These are phyloP conservation scores for Azolla pinnata DNA, from an alignment of 75 land plant genomes.

Conservation along the genomic window DNA sequence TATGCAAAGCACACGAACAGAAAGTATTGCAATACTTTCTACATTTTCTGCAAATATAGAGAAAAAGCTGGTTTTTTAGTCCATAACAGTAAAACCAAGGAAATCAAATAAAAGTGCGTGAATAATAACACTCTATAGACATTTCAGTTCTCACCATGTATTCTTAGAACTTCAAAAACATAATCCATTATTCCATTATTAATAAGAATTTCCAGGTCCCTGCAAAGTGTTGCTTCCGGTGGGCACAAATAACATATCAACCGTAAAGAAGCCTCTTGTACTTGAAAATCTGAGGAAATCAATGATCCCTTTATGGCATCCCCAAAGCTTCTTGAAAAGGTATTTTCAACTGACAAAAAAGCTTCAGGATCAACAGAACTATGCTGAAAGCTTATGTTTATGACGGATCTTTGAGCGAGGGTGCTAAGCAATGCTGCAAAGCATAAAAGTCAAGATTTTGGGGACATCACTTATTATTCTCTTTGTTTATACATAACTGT, in stretches of 20 bases:
- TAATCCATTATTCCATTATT: conserved; percentile 77
- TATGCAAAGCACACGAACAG: conserved; percentile 47
- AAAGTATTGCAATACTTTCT: conserved; percentile 35
- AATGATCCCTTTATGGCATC: conserved; percentile 88
- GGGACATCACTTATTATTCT: background rate
- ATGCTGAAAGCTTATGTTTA: conserved; percentile 27
- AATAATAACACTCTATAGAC: background rate
- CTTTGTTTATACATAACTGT: background rate
- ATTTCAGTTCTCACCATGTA: conserved; percentile 48
- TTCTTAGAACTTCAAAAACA: conserved; percentile 68
- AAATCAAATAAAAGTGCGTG: background rate
- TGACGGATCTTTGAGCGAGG: conserved; percentile 42
- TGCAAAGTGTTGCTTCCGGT: conserved; percentile 19
- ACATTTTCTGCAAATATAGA: conserved; percentile 37
- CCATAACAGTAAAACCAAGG: no score
- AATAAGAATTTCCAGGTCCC: conserved; percentile 40
- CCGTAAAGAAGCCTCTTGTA: conserved; percentile 55
- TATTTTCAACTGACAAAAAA: background rate
- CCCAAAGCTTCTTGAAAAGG: conserved; percentile 42
- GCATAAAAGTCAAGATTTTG: background rate
- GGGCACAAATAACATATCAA: conserved; percentile 39
- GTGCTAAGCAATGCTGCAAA: conserved; percentile 49
- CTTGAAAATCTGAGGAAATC: conserved; percentile 70
- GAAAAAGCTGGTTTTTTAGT: no score
- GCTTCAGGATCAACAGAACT: conserved; percentile 1